phyloP scores from a whole-genome alignment of 805 yeast genomes.

The Lachancea fermentati region DNA sequence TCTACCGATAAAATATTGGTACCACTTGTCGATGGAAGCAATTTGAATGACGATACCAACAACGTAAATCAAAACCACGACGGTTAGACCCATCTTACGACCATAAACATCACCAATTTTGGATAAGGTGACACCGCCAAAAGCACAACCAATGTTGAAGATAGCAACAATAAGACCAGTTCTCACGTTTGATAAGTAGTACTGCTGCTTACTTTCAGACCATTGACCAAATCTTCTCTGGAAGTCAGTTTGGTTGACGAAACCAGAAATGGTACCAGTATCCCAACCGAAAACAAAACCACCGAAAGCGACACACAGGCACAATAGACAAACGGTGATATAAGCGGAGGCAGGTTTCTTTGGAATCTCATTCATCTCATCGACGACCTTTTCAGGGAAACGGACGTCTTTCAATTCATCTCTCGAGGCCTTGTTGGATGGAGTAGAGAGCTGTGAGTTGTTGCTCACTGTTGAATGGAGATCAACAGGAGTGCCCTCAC shows the following conservation, averaged over 20 bases:
- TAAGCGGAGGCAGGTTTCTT: slow-evolving; percentile 34
- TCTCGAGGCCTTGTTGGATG: slow-evolving; percentile 29
- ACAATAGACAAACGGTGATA: slow-evolving; percentile 29
- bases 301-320: slow-evolving; percentile 51
- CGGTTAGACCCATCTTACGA: slow-evolving; percentile 58
- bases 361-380: slow-evolving; percentile 21
- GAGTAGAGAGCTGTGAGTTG: slow-evolving; percentile 24
- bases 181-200: slow-evolving; percentile 46
- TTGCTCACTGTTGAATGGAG: slow-evolving; percentile 8
- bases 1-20: slow-evolving; percentile 66
- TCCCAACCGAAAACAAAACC: slow-evolving; percentile 76
- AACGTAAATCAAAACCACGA: slow-evolving; percentile 57
- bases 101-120: slow-evolving; percentile 59
- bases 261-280: slow-evolving; percentile 76
- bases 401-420: slow-evolving; percentile 21
- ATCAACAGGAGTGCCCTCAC: slow-evolving; percentile 13
- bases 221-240: slow-evolving; percentile 49
- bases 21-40: slow-evolving; percentile 50
- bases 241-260: slow-evolving; percentile 54
- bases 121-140: slow-evolving; percentile 57
- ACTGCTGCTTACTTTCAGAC: slow-evolving; percentile 35
- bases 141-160: slow-evolving; percentile 70
- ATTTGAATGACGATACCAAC: slow-evolving; percentile 66
- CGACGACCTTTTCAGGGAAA: slow-evolving; percentile 4
- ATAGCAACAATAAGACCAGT: slow-evolving; percentile 52